Percentiles rank a stretch among this genome's conserved stretches.
Conservation (phyloP, 495 filamentous ascomycete genomes). For the Penicillium alfredii region DNA sequence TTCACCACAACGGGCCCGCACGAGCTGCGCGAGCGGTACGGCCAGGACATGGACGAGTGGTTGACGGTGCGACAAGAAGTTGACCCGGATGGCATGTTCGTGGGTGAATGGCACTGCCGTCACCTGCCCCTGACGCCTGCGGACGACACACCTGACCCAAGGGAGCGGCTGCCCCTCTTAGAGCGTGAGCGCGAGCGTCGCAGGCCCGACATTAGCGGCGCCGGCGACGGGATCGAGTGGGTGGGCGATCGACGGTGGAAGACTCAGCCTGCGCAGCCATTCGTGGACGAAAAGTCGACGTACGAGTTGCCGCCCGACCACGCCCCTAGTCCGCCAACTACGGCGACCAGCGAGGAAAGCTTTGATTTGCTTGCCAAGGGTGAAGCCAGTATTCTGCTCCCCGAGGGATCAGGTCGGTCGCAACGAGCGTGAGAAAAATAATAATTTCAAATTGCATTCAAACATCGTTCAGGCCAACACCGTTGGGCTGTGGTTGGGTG, state of each 20-base stretch:
- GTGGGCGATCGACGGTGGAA: slow-evolving; percentile 42
- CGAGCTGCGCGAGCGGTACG: slow-evolving; percentile 43
- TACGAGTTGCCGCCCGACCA: slow-evolving; percentile 13
- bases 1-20: slow-evolving; percentile 54
- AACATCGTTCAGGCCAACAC: too few relatives aligned
- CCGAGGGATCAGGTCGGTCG: slow-evolving; percentile 17
- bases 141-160: slow-evolving; percentile 7
- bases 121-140: slow-evolving; percentile 57
- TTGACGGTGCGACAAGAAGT: slow-evolving; percentile 59
- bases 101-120: slow-evolving; percentile 80
- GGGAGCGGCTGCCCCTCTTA: slow-evolving; percentile 32
- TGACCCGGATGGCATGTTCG: slow-evolving; percentile 90
- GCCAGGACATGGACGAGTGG: slow-evolving; percentile 56
- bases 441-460: too few relatives aligned
- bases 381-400: slow-evolving; percentile 43
- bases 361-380: slow-evolving; percentile 50
- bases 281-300: slow-evolving; percentile 13
- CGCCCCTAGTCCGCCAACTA: slow-evolving; percentile 30
- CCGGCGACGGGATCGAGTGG: slow-evolving; percentile 52
- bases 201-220: slow-evolving; percentile 21
- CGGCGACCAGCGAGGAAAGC: slow-evolving; percentile 54
- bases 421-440: too few relatives aligned
- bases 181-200: slow-evolving; percentile 39
- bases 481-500: too few relatives aligned
- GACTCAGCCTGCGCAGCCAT: neutral